Evolutionary conservation across 352 stramenopile genomes (phyloP).

Genomic region (Blastocystis sp.): DNA sequence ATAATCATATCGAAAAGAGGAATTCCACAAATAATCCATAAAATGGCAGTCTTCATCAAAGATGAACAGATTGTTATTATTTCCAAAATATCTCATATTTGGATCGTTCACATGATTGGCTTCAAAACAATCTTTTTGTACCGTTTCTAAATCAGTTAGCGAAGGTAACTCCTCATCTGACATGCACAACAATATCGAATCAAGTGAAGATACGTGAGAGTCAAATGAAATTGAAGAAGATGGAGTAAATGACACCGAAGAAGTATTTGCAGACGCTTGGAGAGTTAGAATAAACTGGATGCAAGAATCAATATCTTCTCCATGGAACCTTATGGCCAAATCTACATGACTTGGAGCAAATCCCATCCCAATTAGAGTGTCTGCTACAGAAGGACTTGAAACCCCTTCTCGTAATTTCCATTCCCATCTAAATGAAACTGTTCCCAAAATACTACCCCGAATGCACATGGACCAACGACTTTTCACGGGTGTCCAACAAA

Average conservation of each 20-base stretch:
- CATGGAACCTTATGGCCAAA: not conserved
- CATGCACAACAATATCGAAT: not conserved
- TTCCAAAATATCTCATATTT: not conserved
- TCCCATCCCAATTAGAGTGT: not conserved
- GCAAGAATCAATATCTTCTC: not conserved
- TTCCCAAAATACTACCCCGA: not conserved
- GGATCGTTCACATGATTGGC: not conserved
- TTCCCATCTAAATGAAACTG: not conserved
- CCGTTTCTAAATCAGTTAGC: not conserved
- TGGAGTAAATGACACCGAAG: not conserved
- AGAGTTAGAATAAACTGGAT: not conserved
- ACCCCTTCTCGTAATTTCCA: not conserved
- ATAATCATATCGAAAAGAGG: not conserved
- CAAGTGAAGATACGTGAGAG: not conserved
- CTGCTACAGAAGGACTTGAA: not conserved
- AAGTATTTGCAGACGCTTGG: not conserved
- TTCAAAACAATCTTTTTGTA: not conserved
- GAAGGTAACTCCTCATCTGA: not conserved
- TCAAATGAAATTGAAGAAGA: not conserved
- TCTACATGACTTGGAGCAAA: not conserved
- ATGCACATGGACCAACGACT: not conserved
- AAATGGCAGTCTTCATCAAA: not conserved
- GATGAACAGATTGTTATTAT: too few species aligned
- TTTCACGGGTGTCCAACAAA: not conserved
- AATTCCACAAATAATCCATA: not conserved